Percentiles rank a stretch among this genome's conserved stretches.
These are phyloP conservation scores for Scleroderma citrinum DNA, from an alignment of 768 basidiomycete genomes.

Conservation along the genomic window DNA sequence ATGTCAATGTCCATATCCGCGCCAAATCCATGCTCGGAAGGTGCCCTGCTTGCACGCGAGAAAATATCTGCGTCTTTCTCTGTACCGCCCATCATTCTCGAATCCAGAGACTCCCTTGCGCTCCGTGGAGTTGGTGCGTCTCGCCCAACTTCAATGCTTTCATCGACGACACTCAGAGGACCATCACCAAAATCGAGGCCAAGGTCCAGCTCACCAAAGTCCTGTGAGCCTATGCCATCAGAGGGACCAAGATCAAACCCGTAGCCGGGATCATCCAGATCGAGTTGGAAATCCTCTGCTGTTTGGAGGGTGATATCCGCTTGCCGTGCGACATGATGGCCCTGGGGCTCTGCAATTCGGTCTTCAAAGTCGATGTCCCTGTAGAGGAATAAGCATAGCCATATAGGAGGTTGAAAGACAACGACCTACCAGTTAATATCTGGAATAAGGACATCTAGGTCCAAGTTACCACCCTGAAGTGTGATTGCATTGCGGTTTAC, in stretches of 20 bases:
- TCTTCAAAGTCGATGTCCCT: constrained; percentile 83
- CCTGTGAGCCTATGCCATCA: constrained; percentile 83
- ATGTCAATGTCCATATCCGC: constrained; percentile 47
- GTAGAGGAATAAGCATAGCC: constrained; percentile 9
- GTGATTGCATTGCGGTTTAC: constrained; percentile 89
- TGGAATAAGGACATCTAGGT: constrained; percentile 73
- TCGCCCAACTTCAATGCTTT: constrained; percentile 71
- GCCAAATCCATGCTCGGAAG: constrained; percentile 62
- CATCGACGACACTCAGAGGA: constrained; percentile 31
- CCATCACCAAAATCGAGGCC: constrained; percentile 75
- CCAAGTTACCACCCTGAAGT: constrained; percentile 67
- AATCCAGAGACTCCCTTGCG: constrained; percentile 53
- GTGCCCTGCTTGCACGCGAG: constrained; percentile 59
- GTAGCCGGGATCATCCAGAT: constrained; percentile 49
- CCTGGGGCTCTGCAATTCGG: constrained; percentile 51
- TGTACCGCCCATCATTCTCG: constrained; percentile 41
- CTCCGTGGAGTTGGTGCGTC: constrained; percentile 49
- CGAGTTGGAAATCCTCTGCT: constrained; percentile 66
- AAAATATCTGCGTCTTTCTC: constrained; percentile 53
- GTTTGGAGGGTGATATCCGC: constrained; percentile 87
- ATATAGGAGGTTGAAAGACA: background rate
- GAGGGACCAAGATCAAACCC: constrained; percentile 77
- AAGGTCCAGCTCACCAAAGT: constrained; percentile 66
- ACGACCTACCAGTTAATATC: constrained; percentile 69
- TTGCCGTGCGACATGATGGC: constrained; percentile 76